Evolutionary conservation across 495 filamentous ascomycete species (phyloP).

Genomic region (Astrocystis sublimbata): DNA sequence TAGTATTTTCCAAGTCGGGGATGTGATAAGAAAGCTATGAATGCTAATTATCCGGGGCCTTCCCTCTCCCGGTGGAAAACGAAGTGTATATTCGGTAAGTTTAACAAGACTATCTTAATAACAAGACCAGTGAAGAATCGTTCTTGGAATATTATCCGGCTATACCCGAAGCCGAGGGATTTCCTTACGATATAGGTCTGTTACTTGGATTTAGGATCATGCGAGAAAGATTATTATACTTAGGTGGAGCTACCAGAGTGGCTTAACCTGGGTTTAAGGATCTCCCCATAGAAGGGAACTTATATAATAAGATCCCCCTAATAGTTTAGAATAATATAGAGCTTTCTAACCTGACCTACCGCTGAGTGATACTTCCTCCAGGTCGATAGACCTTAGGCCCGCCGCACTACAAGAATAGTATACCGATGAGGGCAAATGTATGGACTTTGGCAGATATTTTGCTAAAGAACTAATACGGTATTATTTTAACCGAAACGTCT

Average conservation of each 20-base stretch:
- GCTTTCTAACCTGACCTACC: too few species aligned
- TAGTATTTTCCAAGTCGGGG: background rate
- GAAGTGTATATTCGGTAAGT: slow-evolving; percentile 25
- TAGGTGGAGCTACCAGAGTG: background rate
- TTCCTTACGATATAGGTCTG: background rate
- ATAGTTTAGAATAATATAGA: too few species aligned
- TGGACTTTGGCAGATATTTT: background rate
- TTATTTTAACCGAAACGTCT: slow-evolving; percentile 14
- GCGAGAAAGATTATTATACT: too few species aligned
- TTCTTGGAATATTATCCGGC: slow-evolving; percentile 25
- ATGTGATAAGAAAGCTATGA: slow-evolving; percentile 11
- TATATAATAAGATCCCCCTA: too few species aligned
- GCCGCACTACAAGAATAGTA: background rate
- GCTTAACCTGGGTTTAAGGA: too few species aligned
- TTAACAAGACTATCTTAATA: slow-evolving; percentile 29
- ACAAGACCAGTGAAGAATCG: slow-evolving; percentile 23
- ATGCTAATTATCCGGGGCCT: slow-evolving; percentile 14
- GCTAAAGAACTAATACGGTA: background rate
- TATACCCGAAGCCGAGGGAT: slow-evolving; percentile 29
- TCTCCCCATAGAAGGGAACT: too few species aligned
- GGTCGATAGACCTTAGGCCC: too few species aligned
- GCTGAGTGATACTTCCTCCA: background rate
- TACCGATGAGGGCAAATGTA: slow-evolving; percentile 5
- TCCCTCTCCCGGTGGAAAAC: slow-evolving; percentile 16
- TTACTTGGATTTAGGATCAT: too few species aligned